These are phyloP conservation scores for Aspergillus sp. DNA, from an alignment of 2,329 filamentous ascomycete species.

Conservation along the genomic window DNA sequence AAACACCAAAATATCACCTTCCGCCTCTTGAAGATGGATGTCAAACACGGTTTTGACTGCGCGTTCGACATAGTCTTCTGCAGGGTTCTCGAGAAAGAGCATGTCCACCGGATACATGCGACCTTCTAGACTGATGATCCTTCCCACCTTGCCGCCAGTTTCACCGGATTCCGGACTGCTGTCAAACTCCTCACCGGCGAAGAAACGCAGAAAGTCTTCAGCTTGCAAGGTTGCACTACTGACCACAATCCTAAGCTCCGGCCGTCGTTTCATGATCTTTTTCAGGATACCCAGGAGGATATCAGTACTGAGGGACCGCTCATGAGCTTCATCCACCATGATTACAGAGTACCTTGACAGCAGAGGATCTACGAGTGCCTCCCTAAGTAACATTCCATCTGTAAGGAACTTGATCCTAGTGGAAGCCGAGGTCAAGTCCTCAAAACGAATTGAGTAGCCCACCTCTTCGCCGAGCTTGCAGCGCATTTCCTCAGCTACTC, in stretches of 20 bases:
- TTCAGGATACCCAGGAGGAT: slow-evolving; percentile 86
- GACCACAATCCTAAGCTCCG: slow-evolving; percentile 82
- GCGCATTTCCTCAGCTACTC: slow-evolving; percentile 86
- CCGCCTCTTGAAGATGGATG: slow-evolving; percentile 77
- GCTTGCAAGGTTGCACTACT: slow-evolving; percentile 94
- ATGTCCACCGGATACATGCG: slow-evolving; percentile 86
- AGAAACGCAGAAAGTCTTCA: slow-evolving; percentile 80
- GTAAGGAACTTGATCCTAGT: slow-evolving; percentile 95
- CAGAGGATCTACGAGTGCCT: slow-evolving; percentile 89
- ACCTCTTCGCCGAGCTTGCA: slow-evolving; percentile 87
- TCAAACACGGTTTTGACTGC: slow-evolving; percentile 82
- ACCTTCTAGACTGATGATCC: slow-evolving; percentile 82
- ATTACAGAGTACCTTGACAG: slow-evolving; percentile 90
- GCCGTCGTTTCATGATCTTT: slow-evolving; percentile 78
- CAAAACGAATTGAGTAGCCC: slow-evolving; percentile 88
- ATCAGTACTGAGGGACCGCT: slow-evolving; percentile 89
- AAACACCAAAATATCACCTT: slow-evolving; percentile 89
- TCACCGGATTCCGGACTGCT: slow-evolving; percentile 35
- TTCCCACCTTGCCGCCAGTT: slow-evolving; percentile 51
- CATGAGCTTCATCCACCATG: slow-evolving; percentile 97
- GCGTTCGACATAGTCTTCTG: slow-evolving; percentile 83
- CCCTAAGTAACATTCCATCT: slow-evolving; percentile 85
- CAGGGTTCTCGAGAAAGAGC: slow-evolving; percentile 74
- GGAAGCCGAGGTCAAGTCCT: slow-evolving; percentile 81
- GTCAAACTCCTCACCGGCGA: slow-evolving; percentile 53